These are phyloP conservation scores for Fusarium fracticaudum DNA, from an alignment of 2,329 filamentous ascomycete genomes.

Conservation along the genomic window DNA sequence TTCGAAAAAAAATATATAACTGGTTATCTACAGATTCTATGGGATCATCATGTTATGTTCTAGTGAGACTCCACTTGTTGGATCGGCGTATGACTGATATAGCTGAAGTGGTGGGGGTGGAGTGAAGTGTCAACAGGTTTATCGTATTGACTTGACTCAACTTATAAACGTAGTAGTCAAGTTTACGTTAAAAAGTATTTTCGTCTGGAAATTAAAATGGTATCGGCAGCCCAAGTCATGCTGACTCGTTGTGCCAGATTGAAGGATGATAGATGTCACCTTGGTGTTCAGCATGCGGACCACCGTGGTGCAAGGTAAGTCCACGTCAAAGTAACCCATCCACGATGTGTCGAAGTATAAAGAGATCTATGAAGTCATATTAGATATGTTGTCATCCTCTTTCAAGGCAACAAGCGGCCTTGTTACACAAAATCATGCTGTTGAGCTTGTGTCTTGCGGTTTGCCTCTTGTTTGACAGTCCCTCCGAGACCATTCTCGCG, in stretches of 20 bases:
- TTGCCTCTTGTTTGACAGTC: neutral
- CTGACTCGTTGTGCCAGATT: neutral
- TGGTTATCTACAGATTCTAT: neutral
- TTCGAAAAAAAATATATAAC: neutral
- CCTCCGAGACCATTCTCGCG: neutral
- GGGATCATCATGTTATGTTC: neutral
- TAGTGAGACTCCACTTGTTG: neutral
- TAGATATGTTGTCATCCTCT: fast-evolving
- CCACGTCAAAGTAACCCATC: neutral
- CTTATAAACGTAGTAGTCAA: neutral
- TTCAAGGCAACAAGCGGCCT: neutral
- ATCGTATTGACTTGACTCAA: no score
- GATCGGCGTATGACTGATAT: slow-evolving; percentile 6
- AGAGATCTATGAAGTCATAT: neutral
- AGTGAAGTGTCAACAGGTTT: neutral
- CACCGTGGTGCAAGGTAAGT: neutral
- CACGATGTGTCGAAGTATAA: no score
- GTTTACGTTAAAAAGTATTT: neutral
- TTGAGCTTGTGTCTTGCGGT: neutral
- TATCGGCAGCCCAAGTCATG: neutral
- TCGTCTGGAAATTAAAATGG: fast-evolving
- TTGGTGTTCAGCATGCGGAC: neutral
- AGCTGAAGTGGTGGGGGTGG: neutral
- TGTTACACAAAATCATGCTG: neutral
- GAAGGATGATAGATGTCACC: neutral